phyloP scores from a whole-genome alignment of 2,329 filamentous ascomycete genomes.

The Sarocladiaceae sp. region DNA sequence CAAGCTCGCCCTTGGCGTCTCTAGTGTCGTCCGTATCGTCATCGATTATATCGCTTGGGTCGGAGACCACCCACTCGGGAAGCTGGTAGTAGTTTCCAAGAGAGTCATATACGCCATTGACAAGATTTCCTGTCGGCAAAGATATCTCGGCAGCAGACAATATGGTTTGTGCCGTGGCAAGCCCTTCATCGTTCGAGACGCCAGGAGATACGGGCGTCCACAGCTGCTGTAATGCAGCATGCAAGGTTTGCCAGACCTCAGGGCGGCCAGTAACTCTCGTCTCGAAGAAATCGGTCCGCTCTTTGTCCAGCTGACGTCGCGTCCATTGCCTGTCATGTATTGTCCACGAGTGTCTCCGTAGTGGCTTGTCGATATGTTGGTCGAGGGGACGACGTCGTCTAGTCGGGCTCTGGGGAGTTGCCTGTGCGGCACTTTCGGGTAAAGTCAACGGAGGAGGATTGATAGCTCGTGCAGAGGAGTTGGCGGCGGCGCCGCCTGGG shows the following conservation, averaged over 20 bases:
- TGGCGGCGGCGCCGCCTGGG: conserved; percentile 41
- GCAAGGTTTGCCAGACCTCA: conserved; percentile 78
- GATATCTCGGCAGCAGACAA: conserved; percentile 74
- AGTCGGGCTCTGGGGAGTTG: conserved; percentile 15
- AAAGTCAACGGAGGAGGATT: conserved; percentile 35
- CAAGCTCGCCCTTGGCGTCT: conserved; percentile 28
- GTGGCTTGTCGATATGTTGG: conserved; percentile 66
- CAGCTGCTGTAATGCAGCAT: conserved; percentile 62
- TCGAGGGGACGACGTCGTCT: conserved; percentile 39
- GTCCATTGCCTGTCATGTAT: conserved; percentile 66
- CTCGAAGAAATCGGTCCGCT: conserved; percentile 84
- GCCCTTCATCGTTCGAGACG: conserved; percentile 34
- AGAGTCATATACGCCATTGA: conserved; percentile 68
- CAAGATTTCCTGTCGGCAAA: conserved; percentile 67
- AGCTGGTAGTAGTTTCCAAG: conserved; percentile 67
- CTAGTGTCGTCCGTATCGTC: conserved; percentile 21
- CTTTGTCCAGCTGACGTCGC: conserved; percentile 59
- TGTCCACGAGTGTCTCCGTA: conserved; percentile 61
- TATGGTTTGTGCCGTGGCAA: conserved; percentile 73
- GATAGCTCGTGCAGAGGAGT: conserved; percentile 50
- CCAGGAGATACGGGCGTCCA: conserved; percentile 40
- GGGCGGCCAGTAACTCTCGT: conserved; percentile 73
- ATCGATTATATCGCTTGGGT: conserved; percentile 53
- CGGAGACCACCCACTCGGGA: conserved; percentile 63
- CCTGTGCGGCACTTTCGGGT: conserved; percentile 21